These are phyloP conservation scores for Phytophthora agathidicida DNA, from an alignment of 352 stramenopile genomes.

Conservation along the genomic window DNA sequence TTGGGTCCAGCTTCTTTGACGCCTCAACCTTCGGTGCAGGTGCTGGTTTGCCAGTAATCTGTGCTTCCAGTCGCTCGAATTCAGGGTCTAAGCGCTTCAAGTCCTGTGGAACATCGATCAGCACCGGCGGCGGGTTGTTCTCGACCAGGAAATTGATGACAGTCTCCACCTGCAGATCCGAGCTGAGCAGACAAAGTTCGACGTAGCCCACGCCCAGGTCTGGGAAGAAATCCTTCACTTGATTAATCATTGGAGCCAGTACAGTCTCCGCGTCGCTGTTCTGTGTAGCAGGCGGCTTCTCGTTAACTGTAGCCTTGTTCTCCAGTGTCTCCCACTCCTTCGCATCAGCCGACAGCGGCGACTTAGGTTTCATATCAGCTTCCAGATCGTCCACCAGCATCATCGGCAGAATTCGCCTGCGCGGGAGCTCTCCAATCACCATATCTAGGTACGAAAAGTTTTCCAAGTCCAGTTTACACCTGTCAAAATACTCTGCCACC, in stretches of 20 bases:
- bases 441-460: slow-evolving; percentile 77
- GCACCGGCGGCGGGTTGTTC: slow-evolving; percentile 43
- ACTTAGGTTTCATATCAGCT: slow-evolving; percentile 16
- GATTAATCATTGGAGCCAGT: slow-evolving; percentile 43
- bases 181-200: slow-evolving; percentile 63
- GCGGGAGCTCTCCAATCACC: slow-evolving; percentile 67
- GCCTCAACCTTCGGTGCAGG: slow-evolving; percentile 15
- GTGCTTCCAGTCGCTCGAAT: slow-evolving; percentile 33
- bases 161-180: slow-evolving; percentile 46
- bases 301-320: background rate
- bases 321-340: slow-evolving; percentile 17
- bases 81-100: slow-evolving; percentile 39
- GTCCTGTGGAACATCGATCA: slow-evolving; percentile 37
- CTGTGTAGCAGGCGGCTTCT: slow-evolving; percentile 17
- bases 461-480: slow-evolving; percentile 57
- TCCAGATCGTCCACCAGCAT: slow-evolving; percentile 22
- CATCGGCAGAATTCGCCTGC: slow-evolving; percentile 36
- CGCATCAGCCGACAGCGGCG: slow-evolving; percentile 7
- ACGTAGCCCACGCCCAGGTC: slow-evolving; percentile 65
- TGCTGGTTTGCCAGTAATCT: slow-evolving; percentile 31
- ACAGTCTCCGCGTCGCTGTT: slow-evolving; percentile 3
- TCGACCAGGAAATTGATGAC: slow-evolving; percentile 72
- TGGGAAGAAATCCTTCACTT: slow-evolving; percentile 70
- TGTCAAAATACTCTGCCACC: slow-evolving; percentile 56
- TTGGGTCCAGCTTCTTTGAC: slow-evolving; percentile 53